These are phyloP conservation scores for Byssothecium circinans DNA, from an alignment of 2,329 filamentous ascomycete genomes.

Conservation along the genomic window DNA sequence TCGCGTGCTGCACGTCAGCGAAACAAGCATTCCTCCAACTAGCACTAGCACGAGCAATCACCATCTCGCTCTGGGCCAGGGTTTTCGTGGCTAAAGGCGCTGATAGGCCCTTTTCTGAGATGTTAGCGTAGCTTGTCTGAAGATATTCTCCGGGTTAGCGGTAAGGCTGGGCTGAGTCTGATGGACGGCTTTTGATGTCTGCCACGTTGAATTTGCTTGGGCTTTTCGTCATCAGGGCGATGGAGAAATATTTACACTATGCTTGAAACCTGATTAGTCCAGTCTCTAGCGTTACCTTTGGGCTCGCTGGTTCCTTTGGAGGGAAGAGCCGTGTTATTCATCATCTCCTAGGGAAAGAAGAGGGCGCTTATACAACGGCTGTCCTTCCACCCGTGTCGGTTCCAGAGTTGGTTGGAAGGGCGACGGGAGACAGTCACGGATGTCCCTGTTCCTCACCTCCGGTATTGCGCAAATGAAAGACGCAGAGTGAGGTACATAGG, in stretches of 20 bases:
- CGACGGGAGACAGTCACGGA: constrained; percentile 13
- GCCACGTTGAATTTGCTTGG: constrained; percentile 3
- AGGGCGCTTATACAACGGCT: background rate
- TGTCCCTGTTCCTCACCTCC: constrained; percentile 15
- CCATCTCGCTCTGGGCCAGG: constrained; percentile 6
- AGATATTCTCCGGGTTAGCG: constrained; percentile 7
- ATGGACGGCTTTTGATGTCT: constrained; percentile 30
- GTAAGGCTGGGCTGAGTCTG: constrained; percentile 17
- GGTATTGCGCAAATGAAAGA: constrained; percentile 15
- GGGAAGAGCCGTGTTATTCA: background rate
- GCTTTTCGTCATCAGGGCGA: constrained; percentile 16
- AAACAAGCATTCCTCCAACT: constrained; percentile 31
- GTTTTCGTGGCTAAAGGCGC: constrained; percentile 1
- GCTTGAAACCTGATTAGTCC: no score
- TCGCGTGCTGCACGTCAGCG: constrained; percentile 29
- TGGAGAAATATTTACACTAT: constrained; percentile 3
- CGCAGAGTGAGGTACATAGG: constrained; percentile 7
- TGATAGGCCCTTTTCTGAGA: constrained; percentile 16
- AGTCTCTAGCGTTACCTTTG: background rate
- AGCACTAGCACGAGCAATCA: constrained; percentile 30
- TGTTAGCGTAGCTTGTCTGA: background rate
- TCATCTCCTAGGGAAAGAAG: background rate
- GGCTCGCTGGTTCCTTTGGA: background rate
- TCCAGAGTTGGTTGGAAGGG: constrained; percentile 12
- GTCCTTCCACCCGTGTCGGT: constrained; percentile 19